These are phyloP conservation scores for Rhodocollybia butyracea DNA, from an alignment of 768 basidiomycete species.

Conservation along the genomic window DNA sequence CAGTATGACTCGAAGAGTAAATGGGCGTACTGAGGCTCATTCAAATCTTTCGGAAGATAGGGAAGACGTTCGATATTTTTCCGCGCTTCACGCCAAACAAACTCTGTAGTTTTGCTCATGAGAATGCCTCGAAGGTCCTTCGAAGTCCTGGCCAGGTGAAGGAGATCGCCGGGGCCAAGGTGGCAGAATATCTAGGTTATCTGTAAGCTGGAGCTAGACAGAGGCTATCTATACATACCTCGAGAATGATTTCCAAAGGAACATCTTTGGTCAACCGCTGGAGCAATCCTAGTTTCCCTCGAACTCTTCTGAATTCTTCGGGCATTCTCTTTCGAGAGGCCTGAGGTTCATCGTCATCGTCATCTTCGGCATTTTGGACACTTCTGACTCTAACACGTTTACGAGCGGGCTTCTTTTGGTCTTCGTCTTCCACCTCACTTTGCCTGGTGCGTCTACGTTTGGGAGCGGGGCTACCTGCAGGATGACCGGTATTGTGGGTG, in stretches of 20 bases:
- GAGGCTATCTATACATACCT: not conserved
- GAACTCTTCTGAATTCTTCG: not conserved
- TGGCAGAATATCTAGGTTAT: conserved; percentile 46
- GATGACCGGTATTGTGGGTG: no score
- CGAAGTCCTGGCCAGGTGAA: conserved; percentile 46
- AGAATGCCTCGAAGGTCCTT: conserved; percentile 47
- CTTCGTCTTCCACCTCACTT: no score
- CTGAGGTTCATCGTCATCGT: not conserved
- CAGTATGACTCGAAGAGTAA: conserved; percentile 51
- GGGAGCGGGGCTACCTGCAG: no score
- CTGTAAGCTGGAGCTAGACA: not conserved
- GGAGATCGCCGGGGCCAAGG: conserved; percentile 45
- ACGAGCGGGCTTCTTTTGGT: no score
- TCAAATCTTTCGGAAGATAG: conserved; percentile 43
- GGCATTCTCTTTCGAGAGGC: not conserved
- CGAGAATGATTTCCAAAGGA: not conserved
- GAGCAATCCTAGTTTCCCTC: not conserved
- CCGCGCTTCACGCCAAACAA: conserved; percentile 47
- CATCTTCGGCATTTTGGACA: no score
- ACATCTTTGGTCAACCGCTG: not conserved
- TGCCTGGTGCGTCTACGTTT: no score
- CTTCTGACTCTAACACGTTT: no score
- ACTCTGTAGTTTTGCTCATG: conserved; percentile 40
- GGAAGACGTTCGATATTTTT: conserved; percentile 42
- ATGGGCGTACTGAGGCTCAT: conserved; percentile 48